These are phyloP conservation scores for Debaryomyces coudertii DNA, from an alignment of 1,139 yeast species.

Conservation along the genomic window DNA sequence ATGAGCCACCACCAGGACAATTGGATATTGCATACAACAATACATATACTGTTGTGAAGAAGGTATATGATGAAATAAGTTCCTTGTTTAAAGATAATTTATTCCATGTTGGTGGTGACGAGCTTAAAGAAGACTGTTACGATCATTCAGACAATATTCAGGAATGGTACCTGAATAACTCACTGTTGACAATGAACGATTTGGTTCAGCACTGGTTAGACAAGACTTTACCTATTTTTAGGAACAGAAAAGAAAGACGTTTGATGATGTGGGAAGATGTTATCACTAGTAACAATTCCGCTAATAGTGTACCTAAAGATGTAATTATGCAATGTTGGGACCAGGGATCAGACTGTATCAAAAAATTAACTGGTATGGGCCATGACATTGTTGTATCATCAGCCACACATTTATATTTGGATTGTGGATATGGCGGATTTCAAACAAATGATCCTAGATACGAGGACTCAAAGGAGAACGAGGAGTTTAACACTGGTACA, in stretches of 20 bases:
- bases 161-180: conserved; percentile 33
- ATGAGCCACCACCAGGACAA: conserved; percentile 54
- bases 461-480: conserved; percentile 28
- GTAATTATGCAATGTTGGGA: conserved; percentile 49
- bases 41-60: conserved; percentile 37
- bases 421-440: conserved; percentile 52
- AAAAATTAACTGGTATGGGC: conserved; percentile 37
- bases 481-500: conserved; percentile 31
- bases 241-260: conserved; percentile 23
- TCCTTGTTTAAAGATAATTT: conserved; percentile 38
- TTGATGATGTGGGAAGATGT: conserved; percentile 55
- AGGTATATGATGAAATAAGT: conserved; percentile 42
- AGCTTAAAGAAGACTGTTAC: conserved; percentile 42
- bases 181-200: conserved; percentile 31
- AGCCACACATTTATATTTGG: conserved; percentile 42
- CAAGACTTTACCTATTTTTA: conserved; percentile 39
- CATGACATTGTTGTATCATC: conserved; percentile 49
- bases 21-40: conserved; percentile 40
- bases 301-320: conserved; percentile 31
- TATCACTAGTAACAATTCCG: conserved; percentile 26
- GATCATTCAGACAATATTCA: conserved; percentile 30
- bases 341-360: conserved; percentile 28
- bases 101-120: conserved; percentile 54
- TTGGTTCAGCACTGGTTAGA: conserved; percentile 45
- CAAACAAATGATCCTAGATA: conserved; percentile 43